Percentiles rank a stretch among this genome's conserved stretches.
Conservation (phyloP, 2,329 filamentous ascomycete genomes). For the Clarireedia sp. region DNA sequence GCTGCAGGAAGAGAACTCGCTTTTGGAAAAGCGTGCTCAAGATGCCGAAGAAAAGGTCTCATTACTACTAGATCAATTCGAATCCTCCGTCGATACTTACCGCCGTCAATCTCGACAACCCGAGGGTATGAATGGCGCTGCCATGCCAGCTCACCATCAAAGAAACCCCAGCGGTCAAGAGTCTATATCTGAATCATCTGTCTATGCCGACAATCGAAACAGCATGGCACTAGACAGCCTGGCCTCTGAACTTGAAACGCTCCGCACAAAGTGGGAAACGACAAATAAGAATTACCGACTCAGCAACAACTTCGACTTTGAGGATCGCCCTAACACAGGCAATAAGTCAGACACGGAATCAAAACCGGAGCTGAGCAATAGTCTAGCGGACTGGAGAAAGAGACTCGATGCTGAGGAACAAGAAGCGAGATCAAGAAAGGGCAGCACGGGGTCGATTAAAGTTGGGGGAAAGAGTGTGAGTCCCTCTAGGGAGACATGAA, state of each 20-base stretch:
- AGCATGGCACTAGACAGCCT: conserved; percentile 78
- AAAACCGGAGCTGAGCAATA: conserved; percentile 56
- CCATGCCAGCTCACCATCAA: conserved; percentile 29
- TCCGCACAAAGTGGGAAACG: conserved; percentile 88
- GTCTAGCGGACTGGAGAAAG: conserved; percentile 72
- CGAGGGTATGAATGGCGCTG: conserved; percentile 40
- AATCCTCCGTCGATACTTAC: conserved; percentile 89
- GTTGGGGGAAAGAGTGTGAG: too few species aligned
- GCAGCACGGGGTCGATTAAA: too few species aligned
- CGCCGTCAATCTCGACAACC: conserved; percentile 63
- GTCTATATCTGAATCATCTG: conserved; percentile 53
- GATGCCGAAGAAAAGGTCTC: conserved; percentile 93
- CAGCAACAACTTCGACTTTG: conserved; percentile 80
- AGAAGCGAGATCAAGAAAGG: conserved; percentile 4
- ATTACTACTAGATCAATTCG: conserved; percentile 87
- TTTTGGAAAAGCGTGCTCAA: conserved; percentile 73
- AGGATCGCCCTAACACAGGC: conserved; percentile 29
- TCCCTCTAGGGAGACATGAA: too few species aligned
- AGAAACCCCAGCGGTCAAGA: conserved; percentile 34
- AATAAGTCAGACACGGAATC: conserved; percentile 29
- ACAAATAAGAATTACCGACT: conserved; percentile 93
- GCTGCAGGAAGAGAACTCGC: conserved; percentile 71
- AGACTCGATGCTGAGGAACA: conserved; percentile 51
- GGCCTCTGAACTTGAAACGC: conserved; percentile 82
- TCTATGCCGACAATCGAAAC: conserved; percentile 45